Percentiles rank a stretch among this genome's conserved stretches.
phyloP scores from a whole-genome alignment of 1,284 basidiomycete species.

The Phylloporus gajari region DNA sequence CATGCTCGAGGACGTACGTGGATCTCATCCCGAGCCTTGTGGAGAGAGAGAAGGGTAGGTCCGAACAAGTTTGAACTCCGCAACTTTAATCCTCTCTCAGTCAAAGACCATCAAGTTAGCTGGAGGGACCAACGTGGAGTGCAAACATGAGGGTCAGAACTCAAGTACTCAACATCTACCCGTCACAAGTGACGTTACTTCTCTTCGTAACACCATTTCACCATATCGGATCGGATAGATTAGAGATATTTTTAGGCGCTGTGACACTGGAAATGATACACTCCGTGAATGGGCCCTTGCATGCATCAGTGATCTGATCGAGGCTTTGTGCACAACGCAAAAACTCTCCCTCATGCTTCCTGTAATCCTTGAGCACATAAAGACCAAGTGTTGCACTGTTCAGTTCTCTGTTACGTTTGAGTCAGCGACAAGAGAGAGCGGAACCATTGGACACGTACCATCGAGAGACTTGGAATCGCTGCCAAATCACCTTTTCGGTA shows the following conservation, averaged over 20 bases:
- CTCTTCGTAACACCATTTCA: constrained; percentile 61
- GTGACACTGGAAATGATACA: constrained; percentile 99
- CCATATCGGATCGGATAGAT: constrained; percentile 97
- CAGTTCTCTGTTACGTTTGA: constrained; percentile 70
- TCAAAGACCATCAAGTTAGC: not conserved
- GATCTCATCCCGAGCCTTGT: no score
- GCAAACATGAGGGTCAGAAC: constrained; percentile 97
- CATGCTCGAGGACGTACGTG: no score
- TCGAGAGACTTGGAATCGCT: constrained; percentile 85
- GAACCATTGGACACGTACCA: constrained; percentile 59
- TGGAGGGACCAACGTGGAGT: constrained; percentile 68
- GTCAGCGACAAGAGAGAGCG: not conserved
- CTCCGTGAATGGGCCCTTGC: constrained; percentile 98
- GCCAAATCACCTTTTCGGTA: constrained; percentile 81
- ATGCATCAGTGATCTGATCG: constrained; percentile 78
- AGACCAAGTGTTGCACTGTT: constrained; percentile 87
- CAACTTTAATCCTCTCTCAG: no score
- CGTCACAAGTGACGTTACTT: constrained; percentile 2
- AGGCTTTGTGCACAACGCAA: no score
- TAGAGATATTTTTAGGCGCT: constrained; percentile 99
- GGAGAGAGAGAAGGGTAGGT: no score
- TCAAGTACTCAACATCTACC: constrained; percentile 90
- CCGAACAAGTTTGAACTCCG: no score
- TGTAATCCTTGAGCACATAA: constrained; percentile 90
- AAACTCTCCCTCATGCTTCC: constrained; percentile 92